Base-by-base conservation (phyloP, 1,284 basidiomycete genomes). In the Leccinum pseudoinsigne region DNA sequence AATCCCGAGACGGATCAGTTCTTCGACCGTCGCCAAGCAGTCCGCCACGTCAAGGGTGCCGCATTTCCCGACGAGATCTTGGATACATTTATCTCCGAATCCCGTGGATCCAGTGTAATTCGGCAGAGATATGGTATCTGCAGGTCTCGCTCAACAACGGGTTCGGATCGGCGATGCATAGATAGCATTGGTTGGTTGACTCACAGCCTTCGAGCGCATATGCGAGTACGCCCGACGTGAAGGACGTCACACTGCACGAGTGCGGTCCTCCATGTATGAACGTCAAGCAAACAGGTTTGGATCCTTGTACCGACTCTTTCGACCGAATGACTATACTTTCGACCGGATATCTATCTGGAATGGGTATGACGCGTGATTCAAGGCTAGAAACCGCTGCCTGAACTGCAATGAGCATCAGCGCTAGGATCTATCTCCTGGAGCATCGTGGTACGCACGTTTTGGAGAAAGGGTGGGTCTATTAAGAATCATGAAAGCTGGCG, bases 21-120 rank as follows among this genome's bases (percentile, higher is more conserved):
- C 78, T n/a, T 79, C 70, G 0, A 83, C 78, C 2, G 85, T 79
- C 2, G 79, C 81, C 12, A 88, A 80, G 64, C 86, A 88, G 50
- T 91, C 88, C 40, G 82, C 77, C 7, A 93, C 86, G 65, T 92
- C 91, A 8, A 89, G 78, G 0, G 79, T 76, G 12, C 90, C 90
- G 54, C 88, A 87, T 57, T 82, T 76, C 0, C 88, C 88, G 0
- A 87, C 63, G 14, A 86, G 71, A 5, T 72, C 67, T 57, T 77
- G 72, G 60, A 84, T 76, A 59, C 77, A 79, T 40, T 71, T 76
- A 57, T 84, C 77, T 16, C 79, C 80, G 5, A 64, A 77, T 8
- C 90, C 91, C 28, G 82, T 74, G 0, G 88, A 89, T 1, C 90
- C 90, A 0, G 86, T 87, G 68, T 92, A 93, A 71, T 92, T 92